Conservation (phyloP, 805 yeast genomes). For the Saturnispora sekii region DNA sequence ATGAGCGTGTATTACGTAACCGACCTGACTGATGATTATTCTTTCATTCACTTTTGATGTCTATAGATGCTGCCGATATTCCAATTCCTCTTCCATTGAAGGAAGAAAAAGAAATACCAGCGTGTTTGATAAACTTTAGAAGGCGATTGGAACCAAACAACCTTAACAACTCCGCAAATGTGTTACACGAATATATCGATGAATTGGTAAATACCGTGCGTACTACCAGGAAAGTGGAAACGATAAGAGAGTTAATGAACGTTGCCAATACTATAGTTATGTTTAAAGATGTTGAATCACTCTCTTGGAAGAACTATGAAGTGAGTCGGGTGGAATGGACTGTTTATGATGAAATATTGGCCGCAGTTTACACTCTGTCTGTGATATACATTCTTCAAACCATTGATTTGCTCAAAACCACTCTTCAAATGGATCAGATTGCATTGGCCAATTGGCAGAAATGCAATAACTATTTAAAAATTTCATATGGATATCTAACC, state of each 20-base stretch:
- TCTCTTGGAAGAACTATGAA: slow-evolving; percentile 14
- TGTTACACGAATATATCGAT: slow-evolving; percentile 19
- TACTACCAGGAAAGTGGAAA: background rate
- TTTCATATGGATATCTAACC: slow-evolving; percentile 15
- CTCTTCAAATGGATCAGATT: slow-evolving; percentile 4
- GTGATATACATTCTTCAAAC: slow-evolving; percentile 15
- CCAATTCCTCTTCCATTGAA: slow-evolving; percentile 12
- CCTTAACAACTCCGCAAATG: slow-evolving; percentile 20
- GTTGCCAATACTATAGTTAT: background rate
- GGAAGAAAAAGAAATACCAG: slow-evolving; percentile 9
- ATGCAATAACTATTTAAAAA: slow-evolving; percentile 16
- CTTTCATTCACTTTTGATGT: slow-evolving; percentile 2
- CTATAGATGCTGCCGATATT: slow-evolving; percentile 7
- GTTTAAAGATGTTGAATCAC: background rate
- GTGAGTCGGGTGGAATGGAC: background rate
- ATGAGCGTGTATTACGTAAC: background rate
- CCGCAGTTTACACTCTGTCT: slow-evolving; percentile 14
- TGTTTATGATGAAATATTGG: slow-evolving; percentile 20
- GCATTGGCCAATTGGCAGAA: slow-evolving; percentile 17
- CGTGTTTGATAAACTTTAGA: slow-evolving; percentile 12
- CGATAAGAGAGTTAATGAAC: slow-evolving; percentile 11
- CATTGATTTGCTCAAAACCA: slow-evolving; percentile 11
- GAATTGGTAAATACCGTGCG: slow-evolving; percentile 12
- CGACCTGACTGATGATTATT: background rate
- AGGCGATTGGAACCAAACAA: slow-evolving; percentile 11